phyloP scores from a whole-genome alignment of 495 filamentous ascomycete genomes.

The Talaromyces thailandensis region DNA sequence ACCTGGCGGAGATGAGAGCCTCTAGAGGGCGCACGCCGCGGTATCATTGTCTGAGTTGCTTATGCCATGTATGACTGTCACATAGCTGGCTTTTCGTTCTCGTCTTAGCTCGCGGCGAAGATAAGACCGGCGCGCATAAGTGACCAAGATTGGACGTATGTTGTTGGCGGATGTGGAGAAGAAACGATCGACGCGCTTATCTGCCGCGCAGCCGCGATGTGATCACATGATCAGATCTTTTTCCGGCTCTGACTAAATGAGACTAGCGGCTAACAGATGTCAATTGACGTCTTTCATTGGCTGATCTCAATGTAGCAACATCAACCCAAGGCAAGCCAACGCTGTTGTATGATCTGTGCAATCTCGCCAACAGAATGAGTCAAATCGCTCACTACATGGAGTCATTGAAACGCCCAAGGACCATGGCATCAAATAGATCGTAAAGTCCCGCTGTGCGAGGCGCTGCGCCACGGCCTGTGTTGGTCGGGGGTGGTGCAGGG shows the following conservation, averaged over 20 bases:
- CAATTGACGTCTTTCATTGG: neutral
- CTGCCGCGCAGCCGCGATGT: neutral
- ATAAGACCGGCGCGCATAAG: neutral
- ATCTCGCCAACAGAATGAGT: no score
- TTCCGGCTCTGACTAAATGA: neutral
- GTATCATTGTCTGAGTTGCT: constrained; percentile 18
- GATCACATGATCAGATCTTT: neutral
- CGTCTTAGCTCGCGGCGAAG: neutral
- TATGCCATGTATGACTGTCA: neutral
- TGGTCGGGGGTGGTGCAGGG: no score
- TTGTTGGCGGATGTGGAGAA: neutral
- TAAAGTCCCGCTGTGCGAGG: no score
- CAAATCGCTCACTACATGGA: no score
- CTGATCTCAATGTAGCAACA: neutral
- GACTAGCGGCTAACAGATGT: neutral
- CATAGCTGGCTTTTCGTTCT: neutral
- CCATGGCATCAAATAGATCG: no score
- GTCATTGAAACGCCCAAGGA: no score
- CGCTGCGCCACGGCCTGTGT: no score
- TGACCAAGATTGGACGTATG: neutral
- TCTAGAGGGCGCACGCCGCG: constrained; percentile 34
- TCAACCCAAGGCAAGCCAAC: no score
- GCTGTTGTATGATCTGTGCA: no score
- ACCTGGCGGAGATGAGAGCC: constrained; percentile 39
- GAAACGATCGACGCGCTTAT: neutral